Conservation (phyloP, 768 basidiomycete species). For the Amanita exitialis region DNA sequence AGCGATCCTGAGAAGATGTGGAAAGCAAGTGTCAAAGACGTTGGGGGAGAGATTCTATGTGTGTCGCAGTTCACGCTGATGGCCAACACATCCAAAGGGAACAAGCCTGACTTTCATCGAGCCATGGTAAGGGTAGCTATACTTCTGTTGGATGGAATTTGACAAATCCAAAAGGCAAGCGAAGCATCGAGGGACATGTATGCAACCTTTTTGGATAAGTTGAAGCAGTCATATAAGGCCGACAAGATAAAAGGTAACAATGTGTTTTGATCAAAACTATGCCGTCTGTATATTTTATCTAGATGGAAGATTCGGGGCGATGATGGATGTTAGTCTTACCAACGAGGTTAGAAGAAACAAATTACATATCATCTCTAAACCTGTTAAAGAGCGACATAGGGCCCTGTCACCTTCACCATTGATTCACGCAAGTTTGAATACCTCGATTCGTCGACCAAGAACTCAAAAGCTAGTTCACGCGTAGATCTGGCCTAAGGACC, state of each 20-base stretch:
- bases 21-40: slow-evolving; percentile 82
- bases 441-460: slow-evolving; percentile 18
- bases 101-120: slow-evolving; percentile 85
- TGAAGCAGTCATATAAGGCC: slow-evolving; percentile 56
- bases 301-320: slow-evolving; percentile 95
- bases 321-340: slow-evolving; percentile 85
- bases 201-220: slow-evolving; percentile 55
- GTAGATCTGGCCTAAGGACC: background rate
- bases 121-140: slow-evolving; percentile 61
- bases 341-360: slow-evolving; percentile 61
- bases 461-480: slow-evolving; percentile 1
- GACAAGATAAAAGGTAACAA: slow-evolving; percentile 70
- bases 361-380: background rate
- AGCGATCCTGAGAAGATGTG: slow-evolving; percentile 55
- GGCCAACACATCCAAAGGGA: slow-evolving; percentile 81
- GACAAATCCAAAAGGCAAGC: slow-evolving; percentile 35
- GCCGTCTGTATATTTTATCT: slow-evolving; percentile 3
- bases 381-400: slow-evolving; percentile 28
- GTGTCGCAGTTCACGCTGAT: slow-evolving; percentile 92
- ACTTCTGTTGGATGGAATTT: background rate
- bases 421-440: slow-evolving; percentile 78
- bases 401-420: slow-evolving; percentile 78
- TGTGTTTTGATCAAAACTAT: slow-evolving; percentile 1
- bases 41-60: slow-evolving; percentile 85
- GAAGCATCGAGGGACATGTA: slow-evolving; percentile 65